Percentiles rank a stretch among this genome's conserved stretches.
phyloP scores from a whole-genome alignment of 2,329 filamentous ascomycete species.

The Penicillium sp. region DNA sequence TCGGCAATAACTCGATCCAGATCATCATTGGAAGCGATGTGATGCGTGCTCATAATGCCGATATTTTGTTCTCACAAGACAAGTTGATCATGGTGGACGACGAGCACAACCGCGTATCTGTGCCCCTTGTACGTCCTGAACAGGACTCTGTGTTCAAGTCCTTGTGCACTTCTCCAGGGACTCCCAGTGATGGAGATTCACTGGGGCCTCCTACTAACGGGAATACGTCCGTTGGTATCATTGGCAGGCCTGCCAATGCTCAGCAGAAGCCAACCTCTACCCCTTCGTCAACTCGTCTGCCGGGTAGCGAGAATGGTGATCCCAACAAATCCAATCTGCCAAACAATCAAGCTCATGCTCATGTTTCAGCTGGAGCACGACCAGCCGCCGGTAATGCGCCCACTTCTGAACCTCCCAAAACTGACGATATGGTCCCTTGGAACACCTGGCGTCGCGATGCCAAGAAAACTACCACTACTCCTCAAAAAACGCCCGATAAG shows the following conservation, averaged over 20 bases:
- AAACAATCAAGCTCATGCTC: slow-evolving; percentile 3
- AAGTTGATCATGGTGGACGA: slow-evolving; percentile 83
- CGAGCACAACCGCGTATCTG: slow-evolving; percentile 79
- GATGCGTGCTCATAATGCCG: slow-evolving; percentile 79
- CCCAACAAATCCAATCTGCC: slow-evolving; percentile 20
- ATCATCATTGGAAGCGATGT: slow-evolving; percentile 90
- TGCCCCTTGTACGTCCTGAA: slow-evolving; percentile 90
- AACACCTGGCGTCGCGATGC: slow-evolving; percentile 64
- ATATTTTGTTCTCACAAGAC: slow-evolving; percentile 89
- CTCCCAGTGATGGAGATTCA: slow-evolving; percentile 5
- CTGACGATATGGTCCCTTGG: slow-evolving; percentile 52
- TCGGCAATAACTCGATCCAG: slow-evolving; percentile 63
- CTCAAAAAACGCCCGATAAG: slow-evolving; percentile 43
- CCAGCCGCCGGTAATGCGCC: slow-evolving; percentile 13
- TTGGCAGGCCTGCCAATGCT: slow-evolving; percentile 30
- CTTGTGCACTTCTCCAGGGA: slow-evolving; percentile 59
- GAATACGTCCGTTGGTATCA: slow-evolving; percentile 31
- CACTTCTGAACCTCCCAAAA: slow-evolving; percentile 22
- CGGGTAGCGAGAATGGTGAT: slow-evolving; percentile 26
- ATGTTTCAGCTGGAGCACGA: slow-evolving; percentile 6
- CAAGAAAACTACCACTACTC: slow-evolving; percentile 26
- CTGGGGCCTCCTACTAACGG: slow-evolving; percentile 19
- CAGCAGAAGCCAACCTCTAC: slow-evolving; percentile 30
- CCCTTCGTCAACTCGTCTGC: slow-evolving; percentile 24
- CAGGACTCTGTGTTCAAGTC: slow-evolving; percentile 78